A percentile compares a stretch with the other conserved stretches of the same genome.
These are phyloP conservation scores for Globisporangium spiculum DNA, from an alignment of 352 stramenopile genomes.

Conservation along the genomic window DNA sequence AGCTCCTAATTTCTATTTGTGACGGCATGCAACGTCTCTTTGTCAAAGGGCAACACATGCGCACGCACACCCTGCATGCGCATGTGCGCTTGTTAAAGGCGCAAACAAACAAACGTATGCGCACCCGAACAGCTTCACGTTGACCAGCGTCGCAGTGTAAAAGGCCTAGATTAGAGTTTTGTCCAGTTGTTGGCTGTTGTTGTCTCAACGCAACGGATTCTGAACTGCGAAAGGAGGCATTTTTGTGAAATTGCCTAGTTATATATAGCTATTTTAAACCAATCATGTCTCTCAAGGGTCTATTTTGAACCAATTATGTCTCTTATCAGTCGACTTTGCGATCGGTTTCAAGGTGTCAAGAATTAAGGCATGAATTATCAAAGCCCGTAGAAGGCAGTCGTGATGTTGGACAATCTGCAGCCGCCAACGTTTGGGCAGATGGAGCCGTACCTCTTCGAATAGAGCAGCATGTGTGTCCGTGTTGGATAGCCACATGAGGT, in stretches of 20 bases:
- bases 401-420: neutral
- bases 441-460: neutral
- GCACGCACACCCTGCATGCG: neutral
- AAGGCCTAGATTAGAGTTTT: neutral
- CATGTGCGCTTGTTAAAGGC: neutral
- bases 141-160: neutral
- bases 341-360: neutral
- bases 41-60: neutral
- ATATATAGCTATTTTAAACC: neutral
- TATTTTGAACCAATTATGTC: neutral
- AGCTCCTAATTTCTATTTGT: neutral
- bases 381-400: neutral
- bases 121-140: neutral
- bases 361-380: no score
- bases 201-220: slow-evolving; percentile 3
- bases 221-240: neutral
- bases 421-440: neutral
- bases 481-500: no score
- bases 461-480: neutral
- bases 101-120: neutral
- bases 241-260: neutral
- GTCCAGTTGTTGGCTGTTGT: neutral
- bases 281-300: neutral
- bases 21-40: neutral
- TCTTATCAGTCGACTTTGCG: neutral